phyloP scores from a whole-genome alignment of 2,329 filamentous ascomycete species.

The Neofusicoccum sp. region DNA sequence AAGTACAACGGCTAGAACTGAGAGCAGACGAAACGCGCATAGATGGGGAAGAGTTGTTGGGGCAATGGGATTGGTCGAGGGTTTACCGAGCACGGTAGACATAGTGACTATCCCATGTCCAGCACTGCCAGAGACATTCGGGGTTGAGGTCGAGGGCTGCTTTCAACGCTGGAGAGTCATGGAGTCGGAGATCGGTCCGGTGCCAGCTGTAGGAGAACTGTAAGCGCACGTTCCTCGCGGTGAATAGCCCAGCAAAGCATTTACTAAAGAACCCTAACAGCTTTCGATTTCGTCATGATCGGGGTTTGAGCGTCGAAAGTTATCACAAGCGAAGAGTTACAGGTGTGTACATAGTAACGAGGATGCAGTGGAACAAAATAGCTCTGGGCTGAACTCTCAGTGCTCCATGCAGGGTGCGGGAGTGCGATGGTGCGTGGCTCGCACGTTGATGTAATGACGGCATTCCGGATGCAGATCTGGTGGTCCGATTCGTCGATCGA shows the following conservation, averaged over 20 bases:
- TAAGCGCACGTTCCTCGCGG: background rate
- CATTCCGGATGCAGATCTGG: slow-evolving; percentile 13
- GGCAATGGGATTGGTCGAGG: no score
- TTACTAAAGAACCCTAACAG: slow-evolving; percentile 13
- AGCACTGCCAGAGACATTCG: slow-evolving; percentile 68
- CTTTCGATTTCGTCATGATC: slow-evolving; percentile 1
- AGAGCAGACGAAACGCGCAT: background rate
- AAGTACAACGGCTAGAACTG: background rate
- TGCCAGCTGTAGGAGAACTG: slow-evolving; percentile 56
- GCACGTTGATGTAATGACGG: slow-evolving; percentile 12
- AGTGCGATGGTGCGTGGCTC: background rate
- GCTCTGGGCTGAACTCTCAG: background rate
- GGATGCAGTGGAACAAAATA: background rate
- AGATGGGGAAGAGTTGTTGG: background rate
- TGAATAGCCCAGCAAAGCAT: no score
- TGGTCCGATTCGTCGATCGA: slow-evolving; percentile 5
- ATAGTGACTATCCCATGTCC: slow-evolving; percentile 80
- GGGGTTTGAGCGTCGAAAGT: background rate
- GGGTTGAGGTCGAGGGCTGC: slow-evolving; percentile 70
- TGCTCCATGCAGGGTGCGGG: slow-evolving; percentile 7
- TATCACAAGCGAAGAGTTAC: background rate
- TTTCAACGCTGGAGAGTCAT: slow-evolving; percentile 72
- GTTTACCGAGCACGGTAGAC: slow-evolving; percentile 60
- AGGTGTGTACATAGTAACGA: background rate
- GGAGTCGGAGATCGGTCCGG: slow-evolving; percentile 72